A percentile compares a stretch with the other conserved stretches of the same genome.
These are phyloP conservation scores for Leucoagaricus sp. DNA, from an alignment of 1,284 basidiomycete species.

Conservation along the genomic window DNA sequence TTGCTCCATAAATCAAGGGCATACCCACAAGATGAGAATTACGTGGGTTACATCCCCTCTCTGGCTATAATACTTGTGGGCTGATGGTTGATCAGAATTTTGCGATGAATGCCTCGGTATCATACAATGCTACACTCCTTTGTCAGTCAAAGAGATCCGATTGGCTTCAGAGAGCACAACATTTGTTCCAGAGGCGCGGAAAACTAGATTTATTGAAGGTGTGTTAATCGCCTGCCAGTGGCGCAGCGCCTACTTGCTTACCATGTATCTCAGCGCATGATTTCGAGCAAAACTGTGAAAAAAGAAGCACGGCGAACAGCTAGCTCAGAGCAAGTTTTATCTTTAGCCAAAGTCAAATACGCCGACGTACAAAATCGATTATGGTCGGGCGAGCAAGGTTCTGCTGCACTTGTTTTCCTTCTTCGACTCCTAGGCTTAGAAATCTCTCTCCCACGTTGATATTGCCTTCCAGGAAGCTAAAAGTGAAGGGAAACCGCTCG, in stretches of 20 bases:
- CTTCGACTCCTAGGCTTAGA: constrained; percentile 2
- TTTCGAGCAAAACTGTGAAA: neutral
- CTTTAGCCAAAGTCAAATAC: constrained; percentile 28
- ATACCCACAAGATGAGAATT: constrained; percentile 20
- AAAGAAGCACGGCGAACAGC: neutral
- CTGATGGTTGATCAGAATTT: neutral
- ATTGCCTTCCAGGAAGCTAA: neutral
- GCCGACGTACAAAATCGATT: constrained; percentile 29
- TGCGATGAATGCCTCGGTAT: neutral
- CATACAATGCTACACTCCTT: neutral
- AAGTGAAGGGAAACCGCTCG: neutral
- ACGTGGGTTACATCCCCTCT: constrained; percentile 20
- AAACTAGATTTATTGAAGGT: constrained; percentile 13
- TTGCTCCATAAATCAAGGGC: constrained; percentile 32
- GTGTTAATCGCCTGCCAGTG: neutral
- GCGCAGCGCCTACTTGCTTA: neutral
- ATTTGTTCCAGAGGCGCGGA: constrained; percentile 37
- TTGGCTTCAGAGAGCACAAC: constrained; percentile 20
- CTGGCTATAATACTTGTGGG: constrained; percentile 7
- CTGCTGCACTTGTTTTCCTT: constrained; percentile 2
- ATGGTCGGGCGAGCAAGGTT: constrained; percentile 34
- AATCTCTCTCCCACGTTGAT: neutral
- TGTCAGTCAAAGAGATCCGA: constrained; percentile 11
- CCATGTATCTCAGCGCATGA: neutral
- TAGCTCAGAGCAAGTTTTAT: neutral